Conservation (phyloP, 257 asterid species). For the Henckelia pumila region DNA sequence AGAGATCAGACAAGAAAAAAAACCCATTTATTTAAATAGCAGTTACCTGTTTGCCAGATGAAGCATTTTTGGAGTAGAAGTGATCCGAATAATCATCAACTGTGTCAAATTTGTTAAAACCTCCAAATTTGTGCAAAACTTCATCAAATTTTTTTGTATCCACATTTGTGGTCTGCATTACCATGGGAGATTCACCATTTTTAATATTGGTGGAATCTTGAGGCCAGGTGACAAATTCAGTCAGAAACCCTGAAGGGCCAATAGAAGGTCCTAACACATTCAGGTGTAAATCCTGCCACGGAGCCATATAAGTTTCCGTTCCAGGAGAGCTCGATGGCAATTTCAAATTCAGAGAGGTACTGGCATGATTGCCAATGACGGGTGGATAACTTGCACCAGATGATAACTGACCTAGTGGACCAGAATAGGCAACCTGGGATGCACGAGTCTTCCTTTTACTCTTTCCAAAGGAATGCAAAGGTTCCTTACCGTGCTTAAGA, state of each 20-base stretch:
- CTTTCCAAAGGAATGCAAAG: constrained; percentile 26
- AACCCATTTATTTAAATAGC: not conserved
- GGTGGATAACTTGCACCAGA: constrained; percentile 4
- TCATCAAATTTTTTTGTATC: constrained; percentile 43
- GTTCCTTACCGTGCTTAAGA: constrained; percentile 16
- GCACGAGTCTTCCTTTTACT: constrained; percentile 31
- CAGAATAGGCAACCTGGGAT: constrained; percentile 8
- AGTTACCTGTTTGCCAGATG: constrained; percentile 50
- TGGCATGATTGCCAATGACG: constrained; percentile 7
- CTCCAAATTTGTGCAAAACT: constrained; percentile 37
- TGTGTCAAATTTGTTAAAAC: constrained; percentile 65
- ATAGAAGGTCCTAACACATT: constrained; percentile 22
- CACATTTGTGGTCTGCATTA: constrained; percentile 26
- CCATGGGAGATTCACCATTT: constrained; percentile 31
- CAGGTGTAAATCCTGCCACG: constrained; percentile 28
- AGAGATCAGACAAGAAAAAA: constrained; percentile 8
- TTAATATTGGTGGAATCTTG: constrained; percentile 28
- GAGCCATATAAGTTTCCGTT: constrained; percentile 20
- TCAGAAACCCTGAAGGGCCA: constrained; percentile 29
- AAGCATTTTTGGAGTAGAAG: constrained; percentile 37
- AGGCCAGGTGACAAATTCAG: constrained; percentile 26
- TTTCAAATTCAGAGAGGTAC: constrained; percentile 17
- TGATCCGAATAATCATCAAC: constrained; percentile 77
- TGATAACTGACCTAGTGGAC: constrained; percentile 20
- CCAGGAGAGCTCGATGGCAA: constrained; percentile 20